phyloP scores from a whole-genome alignment of 768 basidiomycete species.

The Glaciozyma martinii region DNA sequence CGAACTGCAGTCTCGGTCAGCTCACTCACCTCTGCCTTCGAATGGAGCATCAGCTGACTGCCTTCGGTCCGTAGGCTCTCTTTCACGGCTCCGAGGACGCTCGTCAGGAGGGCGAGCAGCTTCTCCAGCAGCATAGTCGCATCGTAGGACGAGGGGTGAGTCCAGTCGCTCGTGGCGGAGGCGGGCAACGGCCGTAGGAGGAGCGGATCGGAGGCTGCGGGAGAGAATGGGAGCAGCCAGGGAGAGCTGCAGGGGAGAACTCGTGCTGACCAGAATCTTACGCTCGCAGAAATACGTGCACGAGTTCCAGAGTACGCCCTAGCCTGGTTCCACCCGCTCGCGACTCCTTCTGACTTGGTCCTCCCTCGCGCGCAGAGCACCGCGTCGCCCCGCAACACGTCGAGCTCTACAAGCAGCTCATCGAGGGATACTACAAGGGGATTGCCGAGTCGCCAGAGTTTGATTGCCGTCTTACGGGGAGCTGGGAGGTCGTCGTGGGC shows the following conservation, averaged over 20 bases:
- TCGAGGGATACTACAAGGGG: slow-evolving; percentile 74
- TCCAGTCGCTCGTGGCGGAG: background rate
- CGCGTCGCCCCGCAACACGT: slow-evolving; percentile 69
- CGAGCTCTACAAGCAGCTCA: slow-evolving; percentile 77
- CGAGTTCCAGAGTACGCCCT: slow-evolving; percentile 67
- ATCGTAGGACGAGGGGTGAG: slow-evolving; percentile 66
- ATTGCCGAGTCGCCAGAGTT: slow-evolving; percentile 63
- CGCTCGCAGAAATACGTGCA: slow-evolving; percentile 75
- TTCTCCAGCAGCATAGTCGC: slow-evolving; percentile 71
- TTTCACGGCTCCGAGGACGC: slow-evolving; percentile 92
- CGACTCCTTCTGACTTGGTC: slow-evolving; percentile 6
- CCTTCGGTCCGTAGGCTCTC: slow-evolving; percentile 52
- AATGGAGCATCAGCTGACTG: background rate
- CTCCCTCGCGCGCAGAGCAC: slow-evolving; percentile 53
- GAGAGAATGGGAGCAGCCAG: background rate
- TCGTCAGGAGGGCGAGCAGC: slow-evolving; percentile 66
- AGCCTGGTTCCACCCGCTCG: background rate
- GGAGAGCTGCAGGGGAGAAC: background rate
- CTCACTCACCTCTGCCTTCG: background rate
- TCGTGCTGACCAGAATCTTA: background rate
- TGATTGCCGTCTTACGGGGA: slow-evolving; percentile 80
- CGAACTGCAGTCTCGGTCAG: background rate
- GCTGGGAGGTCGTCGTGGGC: slow-evolving; percentile 85
- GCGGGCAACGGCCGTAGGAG: background rate
- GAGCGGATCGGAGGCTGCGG: background rate